phyloP scores from a whole-genome alignment of 345 rosid genomes.

The Turnera subulata region DNA sequence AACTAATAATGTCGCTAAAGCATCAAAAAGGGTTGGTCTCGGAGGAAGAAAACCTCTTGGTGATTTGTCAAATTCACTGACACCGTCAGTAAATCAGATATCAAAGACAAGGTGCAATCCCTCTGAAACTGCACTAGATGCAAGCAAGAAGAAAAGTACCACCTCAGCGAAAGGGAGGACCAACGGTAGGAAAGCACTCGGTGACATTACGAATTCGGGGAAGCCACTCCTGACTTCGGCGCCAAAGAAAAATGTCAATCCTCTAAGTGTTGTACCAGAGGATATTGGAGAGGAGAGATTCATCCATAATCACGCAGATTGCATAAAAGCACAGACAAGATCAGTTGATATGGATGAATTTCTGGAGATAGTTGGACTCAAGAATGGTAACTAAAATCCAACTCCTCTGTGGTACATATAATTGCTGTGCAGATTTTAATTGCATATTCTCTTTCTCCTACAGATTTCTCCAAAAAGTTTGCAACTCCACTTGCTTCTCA shows the following conservation, averaged over 20 bases:
- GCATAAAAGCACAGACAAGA: conserved; percentile 38
- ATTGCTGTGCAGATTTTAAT: neutral
- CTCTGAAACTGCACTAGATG: conserved; percentile 20
- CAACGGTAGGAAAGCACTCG: conserved; percentile 40
- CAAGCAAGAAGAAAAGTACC: conserved; percentile 30
- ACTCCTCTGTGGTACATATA: neutral
- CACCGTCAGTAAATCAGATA: conserved; percentile 29
- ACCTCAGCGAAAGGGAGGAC: conserved; percentile 25
- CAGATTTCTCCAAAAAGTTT: conserved; percentile 21
- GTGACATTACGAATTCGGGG: conserved; percentile 54
- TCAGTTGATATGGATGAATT: conserved; percentile 33
- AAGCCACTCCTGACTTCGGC: conserved; percentile 28
- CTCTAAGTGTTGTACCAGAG: conserved; percentile 28
- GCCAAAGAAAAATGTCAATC: conserved; percentile 32
- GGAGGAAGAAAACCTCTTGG: conserved; percentile 62
- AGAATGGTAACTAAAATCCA: conserved; percentile 20
- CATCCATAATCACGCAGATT: conserved; percentile 50
- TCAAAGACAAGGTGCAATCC: conserved; percentile 26
- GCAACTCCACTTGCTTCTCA: neutral
- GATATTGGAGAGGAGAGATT: conserved; percentile 36
- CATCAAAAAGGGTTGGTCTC: conserved; percentile 30
- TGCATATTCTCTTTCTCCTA: neutral
- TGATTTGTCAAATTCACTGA: conserved; percentile 52
- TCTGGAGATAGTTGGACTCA: conserved; percentile 39
- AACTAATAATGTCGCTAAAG: conserved; percentile 25